Evolutionary conservation across 177 flowering plant genomes (phyloP), one percentile per base, ranked within the genome.

Genomic region (Tripterygium wilfordii): DNA sequence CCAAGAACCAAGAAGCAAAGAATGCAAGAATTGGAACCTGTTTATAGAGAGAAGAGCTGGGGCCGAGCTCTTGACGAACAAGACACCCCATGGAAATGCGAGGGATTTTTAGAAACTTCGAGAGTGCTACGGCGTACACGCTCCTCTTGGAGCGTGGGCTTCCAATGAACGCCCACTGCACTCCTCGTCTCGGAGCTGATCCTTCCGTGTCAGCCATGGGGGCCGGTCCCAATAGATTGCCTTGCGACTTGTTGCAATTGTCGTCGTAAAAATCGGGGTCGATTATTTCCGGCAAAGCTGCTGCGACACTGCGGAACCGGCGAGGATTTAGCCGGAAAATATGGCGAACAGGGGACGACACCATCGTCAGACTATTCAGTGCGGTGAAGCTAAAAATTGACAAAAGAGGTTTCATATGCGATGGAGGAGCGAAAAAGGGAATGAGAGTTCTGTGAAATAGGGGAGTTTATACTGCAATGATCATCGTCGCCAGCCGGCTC

Each of bases 121-220:
- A 75, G 23, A 92, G 78, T 54, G 66, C 66, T 56, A 75, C 75
- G 16, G 97, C 97, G 49, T 73, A 89, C n/a, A 82, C 56, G 54
- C 76, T 85, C 49, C 77, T 74, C 70, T 76, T 71, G 0, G 66
- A 79, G 18, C 81, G 68, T 3, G 91, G 88, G 48, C 69, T 73
- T 2, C 96, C 98, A 0, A 89, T 74, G 31, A 92, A 45, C 62
- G 81, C 97, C 99, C 99, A 92, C 75, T 88, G 91, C 24, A 92
- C 97, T 19, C 96, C 95, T 39, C 95, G 74, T 31, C 51, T 65
- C n/a, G 74, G 53, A n/a, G 22, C 24, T 18, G 17, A 21, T 7
- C 12, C 14, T 48, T 14, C 39, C 18, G 51, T 8, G 19, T 48
- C 51, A 22, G 19, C 29, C 40, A 23, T 23, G 2, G 51, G 16